Conservation (phyloP, 371 early-diverging fungal species). For the Mucor racemosus region DNA sequence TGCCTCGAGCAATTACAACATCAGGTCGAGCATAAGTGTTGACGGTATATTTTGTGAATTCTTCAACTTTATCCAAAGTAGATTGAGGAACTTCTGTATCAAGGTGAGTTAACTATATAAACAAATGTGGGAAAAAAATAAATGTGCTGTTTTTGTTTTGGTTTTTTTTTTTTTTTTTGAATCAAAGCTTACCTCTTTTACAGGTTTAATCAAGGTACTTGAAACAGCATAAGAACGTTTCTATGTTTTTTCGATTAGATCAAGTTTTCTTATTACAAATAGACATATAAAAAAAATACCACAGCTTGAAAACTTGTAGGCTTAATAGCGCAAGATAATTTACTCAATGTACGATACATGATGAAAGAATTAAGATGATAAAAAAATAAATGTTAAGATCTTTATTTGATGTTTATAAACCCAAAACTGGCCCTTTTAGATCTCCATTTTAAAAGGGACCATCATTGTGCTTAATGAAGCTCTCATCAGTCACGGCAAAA, state of each 20-base stretch:
- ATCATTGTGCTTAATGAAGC: neutral
- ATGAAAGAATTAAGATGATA: neutral
- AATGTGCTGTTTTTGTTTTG: no score
- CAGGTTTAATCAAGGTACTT: slow-evolving; percentile 22
- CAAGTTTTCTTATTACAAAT: neutral
- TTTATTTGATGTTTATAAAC: slow-evolving; percentile 4
- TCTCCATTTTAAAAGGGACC: slow-evolving; percentile 10
- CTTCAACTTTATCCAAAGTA: slow-evolving; percentile 46
- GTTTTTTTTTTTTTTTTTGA: neutral
- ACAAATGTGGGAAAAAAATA: slow-evolving; percentile 2
- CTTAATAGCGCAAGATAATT: neutral
- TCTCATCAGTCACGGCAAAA: neutral
- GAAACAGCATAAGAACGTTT: slow-evolving; percentile 24
- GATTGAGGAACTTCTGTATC: slow-evolving; percentile 49
- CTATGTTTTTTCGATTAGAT: neutral
- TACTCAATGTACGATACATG: slow-evolving; percentile 10
- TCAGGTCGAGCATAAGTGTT: slow-evolving; percentile 71
- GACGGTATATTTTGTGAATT: slow-evolving; percentile 61
- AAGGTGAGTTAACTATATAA: slow-evolving; percentile 52
- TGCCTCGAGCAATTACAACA: slow-evolving; percentile 73
- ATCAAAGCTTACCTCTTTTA: slow-evolving; percentile 17
- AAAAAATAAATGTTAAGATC: slow-evolving; percentile 2
- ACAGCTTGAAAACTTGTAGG: neutral
- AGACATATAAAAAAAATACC: neutral
- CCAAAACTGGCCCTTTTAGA: neutral